Evolutionary conservation across 345 rosid species (phyloP), one percentile per base, ranked within the genome.

Genomic region (Syzygium grande): DNA sequence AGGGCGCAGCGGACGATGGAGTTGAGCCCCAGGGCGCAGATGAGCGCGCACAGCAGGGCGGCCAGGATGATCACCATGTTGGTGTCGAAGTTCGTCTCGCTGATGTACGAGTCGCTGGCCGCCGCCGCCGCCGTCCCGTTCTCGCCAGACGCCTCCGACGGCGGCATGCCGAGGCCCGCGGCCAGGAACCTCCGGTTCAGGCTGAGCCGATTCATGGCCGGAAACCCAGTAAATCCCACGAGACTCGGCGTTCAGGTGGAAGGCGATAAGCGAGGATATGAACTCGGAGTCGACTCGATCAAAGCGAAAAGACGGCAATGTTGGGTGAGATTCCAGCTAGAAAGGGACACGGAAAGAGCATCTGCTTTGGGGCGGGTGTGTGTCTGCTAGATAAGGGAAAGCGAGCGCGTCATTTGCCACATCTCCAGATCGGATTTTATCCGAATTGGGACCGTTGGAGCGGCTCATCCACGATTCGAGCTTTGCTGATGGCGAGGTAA

Each of bases 61-160:
- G 87, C 89, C 54, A 89, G 86, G 85, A 89, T 89, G 27, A 89
- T 87, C 84, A 89, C 86, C 90, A 87, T 87, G 89, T 85, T 87
- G 51, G 89, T 87, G 89, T 89, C 90, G 89, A 87, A 84, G 85
- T 49, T 73, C 49, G 86, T 16, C 52, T 85, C 87, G 89, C 61
- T 85, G 15, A 53, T 15, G 65, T 87, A 87, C 61, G 86, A 19
- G 51, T 53, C 88, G 17, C 53, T 23, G 14, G 63, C 85, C 86
- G 52, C 63, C 49, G 52, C 52, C 52, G 87, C 16, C 55, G 55
- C 49, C 19, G 80, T 84, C 38, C 49, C 52, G 79, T 52, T 52
- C 65, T 68, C 34, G 9, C 41, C 80, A 13, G 80, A 30, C 43
- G 43, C 79, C 43, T 30, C 78, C 58, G 54, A 8, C 52, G 89